Evolutionary conservation across 1,284 basidiomycete species (phyloP).

Genomic region (Fistulina hepatica): DNA sequence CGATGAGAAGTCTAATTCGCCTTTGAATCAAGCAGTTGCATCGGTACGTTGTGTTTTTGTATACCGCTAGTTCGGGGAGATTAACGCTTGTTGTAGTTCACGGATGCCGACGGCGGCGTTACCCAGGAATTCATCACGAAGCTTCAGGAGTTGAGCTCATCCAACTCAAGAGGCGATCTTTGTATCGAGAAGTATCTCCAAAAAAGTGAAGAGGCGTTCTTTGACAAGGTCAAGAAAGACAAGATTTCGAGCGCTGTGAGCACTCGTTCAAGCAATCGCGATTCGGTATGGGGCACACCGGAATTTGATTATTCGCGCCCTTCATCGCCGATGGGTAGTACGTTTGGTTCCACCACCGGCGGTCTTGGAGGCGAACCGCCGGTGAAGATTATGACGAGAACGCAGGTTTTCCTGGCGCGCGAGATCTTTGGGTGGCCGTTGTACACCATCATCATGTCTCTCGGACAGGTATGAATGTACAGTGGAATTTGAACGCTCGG

Average conservation of each 20-base stretch:
- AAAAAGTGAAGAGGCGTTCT: slow-evolving; percentile 87
- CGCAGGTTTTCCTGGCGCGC: slow-evolving; percentile 72
- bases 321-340: slow-evolving; percentile 41
- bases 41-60: slow-evolving; percentile 38
- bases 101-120: slow-evolving; percentile 83
- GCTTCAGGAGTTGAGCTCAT: slow-evolving; percentile 62
- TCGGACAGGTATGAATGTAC: slow-evolving; percentile 56
- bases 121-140: slow-evolving; percentile 81
- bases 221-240: slow-evolving; percentile 76
- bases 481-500: slow-evolving; percentile 30
- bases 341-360: neutral
- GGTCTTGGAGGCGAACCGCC: too few relatives aligned
- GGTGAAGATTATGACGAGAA: slow-evolving; percentile 69
- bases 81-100: slow-evolving; percentile 44
- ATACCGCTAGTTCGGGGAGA: slow-evolving; percentile 5
- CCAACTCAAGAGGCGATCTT: slow-evolving; percentile 81
- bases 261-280: slow-evolving; percentile 64
- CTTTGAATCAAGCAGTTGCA: slow-evolving; percentile 82
- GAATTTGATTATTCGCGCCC: slow-evolving; percentile 73
- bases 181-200: slow-evolving; percentile 83
- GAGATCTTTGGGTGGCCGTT: slow-evolving; percentile 75
- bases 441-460: slow-evolving; percentile 76
- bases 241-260: slow-evolving; percentile 71
- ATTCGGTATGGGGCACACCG: slow-evolving; percentile 73
- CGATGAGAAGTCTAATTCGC: slow-evolving; percentile 78